These are phyloP conservation scores for Hydnum rufescens DNA, from an alignment of 768 basidiomycete species.

Conservation along the genomic window DNA sequence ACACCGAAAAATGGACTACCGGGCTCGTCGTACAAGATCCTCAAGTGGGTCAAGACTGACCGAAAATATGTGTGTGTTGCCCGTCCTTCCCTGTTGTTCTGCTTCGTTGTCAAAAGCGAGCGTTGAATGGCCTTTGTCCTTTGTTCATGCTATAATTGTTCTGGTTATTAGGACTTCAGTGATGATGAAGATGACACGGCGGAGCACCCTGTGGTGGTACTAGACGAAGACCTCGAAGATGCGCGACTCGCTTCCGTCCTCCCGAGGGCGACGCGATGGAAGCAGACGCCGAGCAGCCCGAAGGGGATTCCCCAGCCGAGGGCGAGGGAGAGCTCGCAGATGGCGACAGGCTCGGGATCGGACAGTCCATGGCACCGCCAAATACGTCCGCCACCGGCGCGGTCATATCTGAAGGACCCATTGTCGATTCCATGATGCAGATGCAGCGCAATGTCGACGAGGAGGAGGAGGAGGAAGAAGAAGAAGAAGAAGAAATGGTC, in stretches of 20 bases:
- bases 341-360: background rate
- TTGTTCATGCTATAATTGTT: background rate
- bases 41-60: conserved; percentile 66
- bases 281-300: background rate
- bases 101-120: conserved; percentile 4
- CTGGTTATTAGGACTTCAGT: conserved; percentile 48
- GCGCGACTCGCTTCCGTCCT: background rate
- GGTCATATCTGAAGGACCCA: no score
- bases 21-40: conserved; percentile 42
- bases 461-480: background rate
- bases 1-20: conserved; percentile 34
- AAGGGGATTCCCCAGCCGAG: background rate
- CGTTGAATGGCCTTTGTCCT: background rate
- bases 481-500: background rate
- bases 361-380: no score
- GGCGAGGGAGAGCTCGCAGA: background rate
- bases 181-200: conserved; percentile 73
- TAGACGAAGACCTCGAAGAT: conserved; percentile 35
- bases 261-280: background rate
- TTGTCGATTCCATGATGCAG: no score
- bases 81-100: background rate
- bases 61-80: conserved; percentile 39
- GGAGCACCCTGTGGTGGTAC: conserved; percentile 41
- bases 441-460: background rate
- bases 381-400: no score